Evolutionary conservation across 768 basidiomycete genomes (phyloP).

Genomic region (Kwoniella shandongensis): DNA sequence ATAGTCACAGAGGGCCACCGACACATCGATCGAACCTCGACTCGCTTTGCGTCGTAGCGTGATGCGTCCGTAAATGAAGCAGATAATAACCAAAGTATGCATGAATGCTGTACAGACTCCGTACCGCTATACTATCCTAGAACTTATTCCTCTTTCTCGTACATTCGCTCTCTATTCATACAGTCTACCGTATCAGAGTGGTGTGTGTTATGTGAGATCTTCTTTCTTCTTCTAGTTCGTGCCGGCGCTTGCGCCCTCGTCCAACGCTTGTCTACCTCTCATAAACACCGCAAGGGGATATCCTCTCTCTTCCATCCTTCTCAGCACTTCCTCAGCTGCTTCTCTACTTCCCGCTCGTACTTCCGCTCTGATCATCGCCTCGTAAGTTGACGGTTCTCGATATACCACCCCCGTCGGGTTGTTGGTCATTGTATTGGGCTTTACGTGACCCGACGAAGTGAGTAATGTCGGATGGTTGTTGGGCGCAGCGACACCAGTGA

Average conservation of each 20-base stretch:
- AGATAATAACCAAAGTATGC: too few species aligned
- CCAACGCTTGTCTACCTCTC: constrained; percentile 35
- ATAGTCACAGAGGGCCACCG: too few species aligned
- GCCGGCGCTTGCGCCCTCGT: constrained; percentile 16
- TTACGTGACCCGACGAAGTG: constrained; percentile 55
- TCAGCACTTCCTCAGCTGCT: constrained; percentile 70
- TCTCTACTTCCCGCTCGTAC: constrained; percentile 70
- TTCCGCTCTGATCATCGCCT: constrained; percentile 91
- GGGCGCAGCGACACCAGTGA: constrained; percentile 74
- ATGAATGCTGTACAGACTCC: too few species aligned
- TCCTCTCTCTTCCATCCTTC: constrained; percentile 63
- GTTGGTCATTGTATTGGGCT: constrained; percentile 48
- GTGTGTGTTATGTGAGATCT: constrained; percentile 2
- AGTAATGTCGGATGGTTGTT: constrained; percentile 78
- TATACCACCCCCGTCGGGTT: constrained; percentile 63
- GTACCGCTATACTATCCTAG: too few species aligned
- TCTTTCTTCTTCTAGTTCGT: constrained; percentile 1
- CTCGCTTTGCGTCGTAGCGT: too few species aligned
- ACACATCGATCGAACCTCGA: too few species aligned
- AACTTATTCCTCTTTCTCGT: too few species aligned
- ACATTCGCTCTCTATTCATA: too few species aligned
- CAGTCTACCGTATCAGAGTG: constrained; percentile 5
- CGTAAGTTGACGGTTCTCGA: constrained; percentile 71
- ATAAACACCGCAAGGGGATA: constrained; percentile 50
- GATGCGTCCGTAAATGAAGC: too few species aligned